phyloP scores from a whole-genome alignment of 73 alveolate genomes.

The Paramecium primaurelia region DNA sequence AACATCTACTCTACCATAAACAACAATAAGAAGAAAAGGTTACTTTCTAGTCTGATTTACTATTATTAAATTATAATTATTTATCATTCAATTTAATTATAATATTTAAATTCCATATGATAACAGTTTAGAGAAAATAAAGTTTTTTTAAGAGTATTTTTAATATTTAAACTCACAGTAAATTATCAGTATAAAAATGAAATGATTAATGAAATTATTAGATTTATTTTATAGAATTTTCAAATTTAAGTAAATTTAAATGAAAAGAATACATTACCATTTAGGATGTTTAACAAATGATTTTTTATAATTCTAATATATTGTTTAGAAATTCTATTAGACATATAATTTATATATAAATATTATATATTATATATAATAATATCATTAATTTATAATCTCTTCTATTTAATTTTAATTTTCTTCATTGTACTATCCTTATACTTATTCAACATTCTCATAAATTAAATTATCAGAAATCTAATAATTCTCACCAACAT shows the following conservation, averaged over 20 bases:
- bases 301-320: too few species aligned
- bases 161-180: too few species aligned
- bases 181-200: neutral
- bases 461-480: neutral
- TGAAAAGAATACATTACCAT: too few species aligned
- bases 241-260: neutral
- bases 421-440: neutral
- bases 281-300: too few species aligned
- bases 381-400: neutral
- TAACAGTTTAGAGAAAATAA: too few species aligned
- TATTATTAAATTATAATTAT: neutral
- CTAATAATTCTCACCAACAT: neutral
- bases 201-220: too few species aligned
- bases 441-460: neutral
- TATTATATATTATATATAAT: too few species aligned
- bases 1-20: neutral
- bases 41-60: neutral
- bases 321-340: too few species aligned
- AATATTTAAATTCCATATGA: too few species aligned
- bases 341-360: too few species aligned
- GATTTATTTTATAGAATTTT: neutral
- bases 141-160: too few species aligned
- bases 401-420: neutral
- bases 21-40: neutral
- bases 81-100: too few species aligned